A percentile compares a stretch with the other conserved stretches of the same genome.
Evolutionary conservation across 1,139 yeast species (phyloP).

Genomic region (Hyphopichia pseudoburtonii): DNA sequence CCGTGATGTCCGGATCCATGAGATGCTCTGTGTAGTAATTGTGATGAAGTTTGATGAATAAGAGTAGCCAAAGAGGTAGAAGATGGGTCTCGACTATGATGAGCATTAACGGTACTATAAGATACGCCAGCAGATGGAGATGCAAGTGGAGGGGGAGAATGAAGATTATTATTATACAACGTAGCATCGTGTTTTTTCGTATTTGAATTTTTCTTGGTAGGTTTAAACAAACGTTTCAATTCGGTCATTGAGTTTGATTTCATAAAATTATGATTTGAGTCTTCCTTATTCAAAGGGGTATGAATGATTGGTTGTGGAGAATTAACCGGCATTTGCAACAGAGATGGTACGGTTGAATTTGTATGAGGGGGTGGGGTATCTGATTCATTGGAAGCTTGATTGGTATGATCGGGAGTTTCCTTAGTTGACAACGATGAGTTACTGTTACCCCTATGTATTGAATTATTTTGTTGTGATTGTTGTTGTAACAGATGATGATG

Average conservation of each 20-base stretch:
- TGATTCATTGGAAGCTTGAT: not conserved
- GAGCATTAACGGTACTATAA: constrained; percentile 8
- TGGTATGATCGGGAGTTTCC: not conserved
- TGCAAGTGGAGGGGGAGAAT: constrained; percentile 26
- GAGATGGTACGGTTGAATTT: constrained; percentile 1
- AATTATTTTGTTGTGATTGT: constrained; percentile 2
- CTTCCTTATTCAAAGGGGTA: constrained; percentile 22
- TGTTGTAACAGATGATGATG: constrained; percentile 11
- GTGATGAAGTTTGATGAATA: constrained; percentile 46
- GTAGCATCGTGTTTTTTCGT: constrained; percentile 18
- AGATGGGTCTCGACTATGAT: constrained; percentile 36
- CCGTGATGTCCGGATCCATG: constrained; percentile 19
- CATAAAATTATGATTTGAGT: constrained; percentile 30
- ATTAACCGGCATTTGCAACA: constrained; percentile 9
- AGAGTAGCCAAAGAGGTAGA: constrained; percentile 43
- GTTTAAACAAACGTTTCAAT: constrained; percentile 42
- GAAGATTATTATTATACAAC: constrained; percentile 25
- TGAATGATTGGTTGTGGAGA: constrained; percentile 17
- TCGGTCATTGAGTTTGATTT: constrained; percentile 43
- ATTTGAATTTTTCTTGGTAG: constrained; percentile 32
- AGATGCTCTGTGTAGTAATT: constrained; percentile 41
- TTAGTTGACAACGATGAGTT: not conserved
- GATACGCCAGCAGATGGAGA: constrained; percentile 5
- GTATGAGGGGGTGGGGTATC: constrained; percentile 6
- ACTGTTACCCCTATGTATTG: not conserved